A percentile compares a stretch with the other conserved stretches of the same genome.
These are phyloP conservation scores for Xylona heveae DNA, from an alignment of 495 filamentous ascomycete species.

Conservation along the genomic window DNA sequence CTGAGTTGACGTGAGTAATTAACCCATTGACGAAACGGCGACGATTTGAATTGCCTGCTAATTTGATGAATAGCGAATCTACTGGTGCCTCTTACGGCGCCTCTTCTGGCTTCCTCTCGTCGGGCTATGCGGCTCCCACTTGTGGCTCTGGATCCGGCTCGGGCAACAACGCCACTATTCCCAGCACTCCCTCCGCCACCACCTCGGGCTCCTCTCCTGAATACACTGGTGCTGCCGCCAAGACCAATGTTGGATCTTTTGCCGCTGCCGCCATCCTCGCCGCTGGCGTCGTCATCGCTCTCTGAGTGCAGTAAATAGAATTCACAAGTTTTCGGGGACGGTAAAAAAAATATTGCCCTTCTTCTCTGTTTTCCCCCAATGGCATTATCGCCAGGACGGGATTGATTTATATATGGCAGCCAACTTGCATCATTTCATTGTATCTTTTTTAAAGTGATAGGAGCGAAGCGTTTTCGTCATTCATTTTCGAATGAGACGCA, in stretches of 20 bases:
- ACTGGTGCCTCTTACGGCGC: neutral
- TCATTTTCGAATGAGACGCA: no score
- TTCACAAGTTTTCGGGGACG: no score
- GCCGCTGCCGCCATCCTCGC: neutral
- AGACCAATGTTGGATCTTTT: neutral
- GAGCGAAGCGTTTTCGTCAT: no score
- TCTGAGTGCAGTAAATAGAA: no score
- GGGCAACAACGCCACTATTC: neutral
- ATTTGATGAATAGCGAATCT: neutral
- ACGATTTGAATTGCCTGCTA: neutral
- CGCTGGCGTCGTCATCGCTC: neutral
- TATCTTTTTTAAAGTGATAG: no score
- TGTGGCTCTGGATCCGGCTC: neutral
- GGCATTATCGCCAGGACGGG: no score
- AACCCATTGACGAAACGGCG: neutral
- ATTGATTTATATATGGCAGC: no score
- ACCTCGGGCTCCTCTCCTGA: neutral
- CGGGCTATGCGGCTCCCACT: neutral
- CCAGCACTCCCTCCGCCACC: neutral
- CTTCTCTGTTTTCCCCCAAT: no score
- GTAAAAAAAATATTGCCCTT: no score
- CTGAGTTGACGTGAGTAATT: neutral
- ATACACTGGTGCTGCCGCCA: neutral
- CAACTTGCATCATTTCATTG: no score
- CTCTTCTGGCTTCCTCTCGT: neutral